Conservation (phyloP, 805 yeast genomes). For the Grigorovia humatica region DNA sequence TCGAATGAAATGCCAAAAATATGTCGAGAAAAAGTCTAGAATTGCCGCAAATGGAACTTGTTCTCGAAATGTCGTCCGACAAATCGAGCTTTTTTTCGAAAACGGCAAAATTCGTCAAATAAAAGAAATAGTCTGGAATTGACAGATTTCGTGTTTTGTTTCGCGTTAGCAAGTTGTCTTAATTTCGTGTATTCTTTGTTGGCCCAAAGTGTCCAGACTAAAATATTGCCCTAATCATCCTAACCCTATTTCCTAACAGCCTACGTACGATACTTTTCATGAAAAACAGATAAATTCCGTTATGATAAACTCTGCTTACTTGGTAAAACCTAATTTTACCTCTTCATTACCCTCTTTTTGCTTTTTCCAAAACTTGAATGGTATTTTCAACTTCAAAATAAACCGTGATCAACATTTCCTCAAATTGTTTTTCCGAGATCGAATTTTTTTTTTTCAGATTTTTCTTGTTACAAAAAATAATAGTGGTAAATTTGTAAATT, state of each 20-base stretch:
- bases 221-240: too few relatives aligned
- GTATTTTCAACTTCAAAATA: background rate
- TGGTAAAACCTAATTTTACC: background rate
- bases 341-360: too few relatives aligned
- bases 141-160: background rate
- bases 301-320: too few relatives aligned
- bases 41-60: too few relatives aligned
- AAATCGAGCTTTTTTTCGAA: background rate
- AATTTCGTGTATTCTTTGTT: too few relatives aligned
- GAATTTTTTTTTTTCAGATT: background rate
- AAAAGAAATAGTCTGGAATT: background rate
- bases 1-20: too few relatives aligned
- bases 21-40: too few relatives aligned
- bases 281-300: background rate
- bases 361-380: background rate
- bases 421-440: background rate
- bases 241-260: background rate
- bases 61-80: background rate
- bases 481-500: background rate
- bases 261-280: background rate
- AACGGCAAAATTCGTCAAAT: background rate
- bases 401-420: background rate
- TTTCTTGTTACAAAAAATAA: background rate
- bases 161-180: background rate
- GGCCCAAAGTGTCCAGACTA: too few relatives aligned